phyloP scores from a whole-genome alignment of 768 basidiomycete species.

The Phlebiopsis flavidoalba region DNA sequence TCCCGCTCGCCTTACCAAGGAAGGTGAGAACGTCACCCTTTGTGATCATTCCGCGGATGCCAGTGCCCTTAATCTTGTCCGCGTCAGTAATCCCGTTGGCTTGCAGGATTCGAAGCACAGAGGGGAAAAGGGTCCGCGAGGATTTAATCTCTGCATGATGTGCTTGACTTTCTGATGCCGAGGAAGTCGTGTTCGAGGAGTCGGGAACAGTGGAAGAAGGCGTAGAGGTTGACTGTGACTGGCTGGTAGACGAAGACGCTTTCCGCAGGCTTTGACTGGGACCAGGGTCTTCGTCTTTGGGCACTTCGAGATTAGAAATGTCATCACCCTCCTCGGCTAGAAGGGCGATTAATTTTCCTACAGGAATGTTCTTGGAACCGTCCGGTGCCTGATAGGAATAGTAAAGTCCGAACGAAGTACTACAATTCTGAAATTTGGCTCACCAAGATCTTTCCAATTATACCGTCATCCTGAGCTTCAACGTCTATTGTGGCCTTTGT shows the following conservation, averaged over 20 bases:
- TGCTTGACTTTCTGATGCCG: slow-evolving; percentile 18
- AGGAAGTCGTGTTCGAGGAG: slow-evolving; percentile 14
- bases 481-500: slow-evolving; percentile 98
- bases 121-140: slow-evolving; percentile 80
- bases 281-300: slow-evolving; percentile 35
- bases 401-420: neutral
- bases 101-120: slow-evolving; percentile 77
- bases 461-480: slow-evolving; percentile 95
- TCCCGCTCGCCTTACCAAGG: slow-evolving; percentile 75
- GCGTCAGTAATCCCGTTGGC: slow-evolving; percentile 54
- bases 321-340: slow-evolving; percentile 97
- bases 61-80: slow-evolving; percentile 79
- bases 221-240: slow-evolving; percentile 26
- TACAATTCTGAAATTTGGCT: slow-evolving; percentile 23
- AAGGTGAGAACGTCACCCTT: slow-evolving; percentile 91
- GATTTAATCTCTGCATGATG: slow-evolving; percentile 34
- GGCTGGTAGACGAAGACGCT: slow-evolving; percentile 21
- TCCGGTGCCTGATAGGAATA: slow-evolving; percentile 52
- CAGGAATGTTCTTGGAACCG: slow-evolving; percentile 78
- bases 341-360: slow-evolving; percentile 87
- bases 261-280: slow-evolving; percentile 16
- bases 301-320: slow-evolving; percentile 74
- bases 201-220: slow-evolving; percentile 17
- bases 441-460: slow-evolving; percentile 91
- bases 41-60: slow-evolving; percentile 89